These are phyloP conservation scores for Ogataea wickerhamii DNA, from an alignment of 805 yeast genomes.

Conservation along the genomic window DNA sequence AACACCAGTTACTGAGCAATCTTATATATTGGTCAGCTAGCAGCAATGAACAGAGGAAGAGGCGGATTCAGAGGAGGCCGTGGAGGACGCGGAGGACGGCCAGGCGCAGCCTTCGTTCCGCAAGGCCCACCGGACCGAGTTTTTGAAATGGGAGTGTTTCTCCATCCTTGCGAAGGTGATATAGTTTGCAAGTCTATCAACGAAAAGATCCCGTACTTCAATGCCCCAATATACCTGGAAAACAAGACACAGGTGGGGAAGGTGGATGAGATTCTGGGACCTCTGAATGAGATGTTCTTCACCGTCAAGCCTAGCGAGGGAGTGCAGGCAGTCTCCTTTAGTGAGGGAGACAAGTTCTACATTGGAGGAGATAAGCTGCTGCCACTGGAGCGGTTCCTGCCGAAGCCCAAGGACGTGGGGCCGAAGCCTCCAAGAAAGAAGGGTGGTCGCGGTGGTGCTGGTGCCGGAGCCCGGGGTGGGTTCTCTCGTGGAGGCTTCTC, in stretches of 20 bases:
- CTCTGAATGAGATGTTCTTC: conserved; percentile 95
- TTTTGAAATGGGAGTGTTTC: conserved; percentile 88
- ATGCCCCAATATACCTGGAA: conserved; percentile 96
- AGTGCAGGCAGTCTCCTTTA: conserved; percentile 88
- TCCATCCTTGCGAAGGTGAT: conserved; percentile 95
- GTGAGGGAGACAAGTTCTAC: conserved; percentile 92
- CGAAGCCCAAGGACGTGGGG: conserved; percentile 86
- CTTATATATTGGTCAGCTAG: too few species aligned
- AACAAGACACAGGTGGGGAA: conserved; percentile 96
- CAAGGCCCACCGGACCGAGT: conserved; percentile 97
- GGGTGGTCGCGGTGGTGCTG: conserved; percentile 54
- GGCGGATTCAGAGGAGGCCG: conserved; percentile 59
- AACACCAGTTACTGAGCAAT: too few species aligned
- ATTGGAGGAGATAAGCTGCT: conserved; percentile 93
- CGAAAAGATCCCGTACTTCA: conserved; percentile 93
- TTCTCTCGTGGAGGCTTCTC: conserved; percentile 43
- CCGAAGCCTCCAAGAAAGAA: conserved; percentile 77
- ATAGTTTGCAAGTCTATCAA: conserved; percentile 94
- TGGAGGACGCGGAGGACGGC: conserved; percentile 71
- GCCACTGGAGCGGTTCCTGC: conserved; percentile 95
- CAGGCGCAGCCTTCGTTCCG: conserved; percentile 44
- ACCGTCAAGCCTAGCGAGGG: conserved; percentile 97
- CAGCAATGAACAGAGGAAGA: conserved; percentile 65
- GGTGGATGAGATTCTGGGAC: conserved; percentile 97
- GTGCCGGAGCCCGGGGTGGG: conserved; percentile 45